Conservation (phyloP, 78 protist genomes). For the Dictyostelium purpureum region DNA sequence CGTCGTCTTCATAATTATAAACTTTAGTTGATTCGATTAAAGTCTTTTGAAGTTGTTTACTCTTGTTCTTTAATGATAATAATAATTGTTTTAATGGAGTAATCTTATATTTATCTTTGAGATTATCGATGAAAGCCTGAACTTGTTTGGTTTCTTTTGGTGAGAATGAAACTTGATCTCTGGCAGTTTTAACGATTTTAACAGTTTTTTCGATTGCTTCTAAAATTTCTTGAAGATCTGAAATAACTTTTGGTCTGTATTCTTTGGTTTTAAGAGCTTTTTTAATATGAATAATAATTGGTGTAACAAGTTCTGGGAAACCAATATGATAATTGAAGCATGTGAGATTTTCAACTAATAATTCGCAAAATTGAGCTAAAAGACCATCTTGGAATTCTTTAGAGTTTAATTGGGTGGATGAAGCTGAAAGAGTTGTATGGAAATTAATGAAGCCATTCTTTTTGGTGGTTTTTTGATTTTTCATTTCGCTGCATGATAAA, state of each 20-base stretch:
- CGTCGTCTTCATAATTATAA: slow-evolving; percentile 16
- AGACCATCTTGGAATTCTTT: slow-evolving; percentile 55
- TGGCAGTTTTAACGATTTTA: not conserved
- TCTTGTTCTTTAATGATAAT: not conserved
- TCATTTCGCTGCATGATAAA: not conserved
- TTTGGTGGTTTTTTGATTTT: not conserved
- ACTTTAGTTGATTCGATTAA: slow-evolving; percentile 12
- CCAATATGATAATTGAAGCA: slow-evolving; percentile 71
- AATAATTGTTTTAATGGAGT: slow-evolving; percentile 28
- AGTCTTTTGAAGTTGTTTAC: slow-evolving; percentile 5
- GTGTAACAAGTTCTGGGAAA: slow-evolving; percentile 88
- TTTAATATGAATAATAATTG: slow-evolving; percentile 40
- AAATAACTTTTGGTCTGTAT: slow-evolving; percentile 25
- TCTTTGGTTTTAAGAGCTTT: not conserved
- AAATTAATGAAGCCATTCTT: slow-evolving; percentile 49
- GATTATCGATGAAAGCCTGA: not conserved
- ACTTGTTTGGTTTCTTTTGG: slow-evolving; percentile 79
- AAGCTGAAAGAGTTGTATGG: slow-evolving; percentile 19
- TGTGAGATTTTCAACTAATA: slow-evolving; percentile 58
- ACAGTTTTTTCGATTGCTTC: slow-evolving; percentile 45
- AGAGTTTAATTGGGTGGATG: not conserved
- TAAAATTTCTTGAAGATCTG: slow-evolving; percentile 25
- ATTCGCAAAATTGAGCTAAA: not conserved
- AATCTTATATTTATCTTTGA: slow-evolving; percentile 4
- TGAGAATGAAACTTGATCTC: slow-evolving; percentile 67